Evolutionary conservation across 2,329 filamentous ascomycete genomes (phyloP).

Genomic region (Penicillium digitatum): DNA sequence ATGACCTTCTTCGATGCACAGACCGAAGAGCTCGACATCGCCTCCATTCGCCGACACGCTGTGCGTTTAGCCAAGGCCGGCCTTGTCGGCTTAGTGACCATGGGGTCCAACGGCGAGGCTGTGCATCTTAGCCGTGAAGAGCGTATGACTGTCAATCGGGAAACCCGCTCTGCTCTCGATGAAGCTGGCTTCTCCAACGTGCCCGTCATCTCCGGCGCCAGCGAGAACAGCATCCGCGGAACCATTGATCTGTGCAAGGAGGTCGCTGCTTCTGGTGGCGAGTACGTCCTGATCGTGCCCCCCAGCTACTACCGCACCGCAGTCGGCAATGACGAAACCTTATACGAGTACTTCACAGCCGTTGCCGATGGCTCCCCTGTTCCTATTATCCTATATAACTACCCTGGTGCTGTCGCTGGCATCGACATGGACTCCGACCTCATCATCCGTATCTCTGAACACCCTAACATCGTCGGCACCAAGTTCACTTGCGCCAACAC

Average conservation of each 20-base stretch:
- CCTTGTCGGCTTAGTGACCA: conserved; percentile 75
- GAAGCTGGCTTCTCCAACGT: conserved; percentile 70
- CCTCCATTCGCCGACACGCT: conserved; percentile 74
- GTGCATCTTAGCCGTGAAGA: conserved; percentile 77
- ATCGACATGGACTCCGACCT: conserved; percentile 89
- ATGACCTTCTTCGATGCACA: conserved; percentile 86
- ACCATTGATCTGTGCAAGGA: conserved; percentile 72
- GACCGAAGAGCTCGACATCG: conserved; percentile 79
- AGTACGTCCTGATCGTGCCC: conserved; percentile 74
- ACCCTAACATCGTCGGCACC: conserved; percentile 80
- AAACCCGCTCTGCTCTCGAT: conserved; percentile 77
- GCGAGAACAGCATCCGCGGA: conserved; percentile 74
- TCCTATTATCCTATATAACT: conserved; percentile 85
- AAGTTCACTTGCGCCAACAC: conserved; percentile 93
- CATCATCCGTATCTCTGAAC: conserved; percentile 71
- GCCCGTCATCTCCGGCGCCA: conserved; percentile 79
- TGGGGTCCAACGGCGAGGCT: conserved; percentile 89
- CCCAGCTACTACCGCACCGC: conserved; percentile 78
- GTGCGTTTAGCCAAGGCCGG: conserved; percentile 72
- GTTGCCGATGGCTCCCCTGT: conserved; percentile 73
- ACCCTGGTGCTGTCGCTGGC: conserved; percentile 79
- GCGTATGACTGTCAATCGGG: conserved; percentile 68
- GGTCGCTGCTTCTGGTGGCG: conserved; percentile 65
- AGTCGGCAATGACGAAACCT: conserved; percentile 65
- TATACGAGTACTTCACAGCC: conserved; percentile 68